A percentile compares a stretch with the other conserved stretches of the same genome.
Conservation (phyloP, 352 stramenopile genomes). For the Globisporangium radiosum region DNA sequence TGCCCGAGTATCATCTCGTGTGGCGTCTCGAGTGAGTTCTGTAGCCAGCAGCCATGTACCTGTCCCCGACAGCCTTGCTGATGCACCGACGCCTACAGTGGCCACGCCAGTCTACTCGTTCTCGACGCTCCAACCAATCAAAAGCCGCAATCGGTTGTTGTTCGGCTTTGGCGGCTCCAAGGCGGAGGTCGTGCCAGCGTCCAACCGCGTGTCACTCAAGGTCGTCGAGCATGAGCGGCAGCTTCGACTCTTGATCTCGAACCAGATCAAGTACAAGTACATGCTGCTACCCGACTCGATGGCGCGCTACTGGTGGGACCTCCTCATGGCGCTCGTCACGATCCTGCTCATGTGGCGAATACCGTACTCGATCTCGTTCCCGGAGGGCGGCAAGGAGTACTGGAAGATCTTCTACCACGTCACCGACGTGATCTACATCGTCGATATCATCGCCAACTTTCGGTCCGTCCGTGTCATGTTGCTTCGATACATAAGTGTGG, state of each 20-base stretch:
- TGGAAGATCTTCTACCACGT: conserved; percentile 47
- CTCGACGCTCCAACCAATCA: conserved; percentile 5
- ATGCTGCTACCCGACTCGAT: conserved; percentile 38
- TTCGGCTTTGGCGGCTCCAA: conserved; percentile 13
- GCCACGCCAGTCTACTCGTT: conserved; percentile 4
- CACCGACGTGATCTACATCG: conserved; percentile 41
- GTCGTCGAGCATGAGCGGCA: conserved; percentile 43
- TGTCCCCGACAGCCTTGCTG: neutral
- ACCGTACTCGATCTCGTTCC: conserved; percentile 49
- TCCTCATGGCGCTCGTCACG: conserved; percentile 42
- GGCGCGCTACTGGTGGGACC: conserved; percentile 42
- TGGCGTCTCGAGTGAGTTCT: neutral
- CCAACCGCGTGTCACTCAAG: conserved; percentile 49
- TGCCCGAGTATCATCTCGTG: neutral
- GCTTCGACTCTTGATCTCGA: conserved; percentile 26
- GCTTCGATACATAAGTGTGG: neutral
- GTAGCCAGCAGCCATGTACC: neutral
- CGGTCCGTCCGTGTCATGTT: conserved; percentile 17
- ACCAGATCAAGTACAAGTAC: conserved; percentile 29
- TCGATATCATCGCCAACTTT: conserved; percentile 51
- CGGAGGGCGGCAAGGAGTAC: conserved; percentile 29
- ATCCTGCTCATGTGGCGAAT: conserved; percentile 55
- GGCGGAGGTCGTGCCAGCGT: conserved; percentile 39
- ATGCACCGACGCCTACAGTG: neutral
- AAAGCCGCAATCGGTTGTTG: conserved; percentile 1